Percentiles rank a stretch among this genome's conserved stretches.
Evolutionary conservation across 495 filamentous ascomycete genomes (phyloP).

Genomic region (Sordaria brevicollis): DNA sequence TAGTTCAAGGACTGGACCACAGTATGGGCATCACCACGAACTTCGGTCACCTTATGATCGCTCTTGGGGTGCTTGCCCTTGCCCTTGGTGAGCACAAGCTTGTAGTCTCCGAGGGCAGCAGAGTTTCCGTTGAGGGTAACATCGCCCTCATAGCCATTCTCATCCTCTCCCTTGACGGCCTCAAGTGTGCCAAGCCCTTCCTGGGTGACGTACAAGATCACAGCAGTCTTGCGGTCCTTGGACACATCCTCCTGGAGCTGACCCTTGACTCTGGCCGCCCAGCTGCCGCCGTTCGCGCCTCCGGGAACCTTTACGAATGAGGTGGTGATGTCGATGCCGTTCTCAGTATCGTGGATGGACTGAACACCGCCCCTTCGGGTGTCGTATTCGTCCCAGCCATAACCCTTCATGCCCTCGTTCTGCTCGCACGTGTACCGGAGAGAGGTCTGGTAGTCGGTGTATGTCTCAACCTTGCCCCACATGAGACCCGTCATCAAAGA

Average conservation of each 20-base stretch:
- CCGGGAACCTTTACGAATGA: conserved; percentile 90
- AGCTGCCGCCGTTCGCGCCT: conserved; percentile 78
- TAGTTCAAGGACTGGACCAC: conserved; percentile 60
- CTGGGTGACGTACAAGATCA: conserved; percentile 71
- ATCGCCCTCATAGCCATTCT: conserved; percentile 52
- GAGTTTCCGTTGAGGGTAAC: conserved; percentile 69
- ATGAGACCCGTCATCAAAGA: conserved; percentile 76
- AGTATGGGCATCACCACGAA: conserved; percentile 60
- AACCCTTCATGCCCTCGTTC: conserved; percentile 85
- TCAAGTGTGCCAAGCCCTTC: conserved; percentile 59
- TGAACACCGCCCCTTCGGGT: conserved; percentile 75
- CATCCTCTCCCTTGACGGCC: conserved; percentile 38
- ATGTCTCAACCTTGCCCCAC: conserved; percentile 85
- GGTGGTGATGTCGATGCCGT: conserved; percentile 81
- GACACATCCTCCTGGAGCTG: conserved; percentile 57
- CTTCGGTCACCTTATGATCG: conserved; percentile 47
- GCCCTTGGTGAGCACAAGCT: conserved; percentile 66
- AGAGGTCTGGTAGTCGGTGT: conserved; percentile 62
- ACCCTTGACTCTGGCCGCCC: conserved; percentile 83
- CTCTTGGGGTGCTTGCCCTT: conserved; percentile 51
- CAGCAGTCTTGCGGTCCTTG: conserved; percentile 55
- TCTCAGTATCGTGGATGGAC: conserved; percentile 79
- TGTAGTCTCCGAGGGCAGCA: conserved; percentile 71
- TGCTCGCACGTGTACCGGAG: conserved; percentile 95
- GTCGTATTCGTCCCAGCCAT: conserved; percentile 97